phyloP scores from a whole-genome alignment of 164 flowering plant genomes.

The Euptelea pleiosperma region DNA sequence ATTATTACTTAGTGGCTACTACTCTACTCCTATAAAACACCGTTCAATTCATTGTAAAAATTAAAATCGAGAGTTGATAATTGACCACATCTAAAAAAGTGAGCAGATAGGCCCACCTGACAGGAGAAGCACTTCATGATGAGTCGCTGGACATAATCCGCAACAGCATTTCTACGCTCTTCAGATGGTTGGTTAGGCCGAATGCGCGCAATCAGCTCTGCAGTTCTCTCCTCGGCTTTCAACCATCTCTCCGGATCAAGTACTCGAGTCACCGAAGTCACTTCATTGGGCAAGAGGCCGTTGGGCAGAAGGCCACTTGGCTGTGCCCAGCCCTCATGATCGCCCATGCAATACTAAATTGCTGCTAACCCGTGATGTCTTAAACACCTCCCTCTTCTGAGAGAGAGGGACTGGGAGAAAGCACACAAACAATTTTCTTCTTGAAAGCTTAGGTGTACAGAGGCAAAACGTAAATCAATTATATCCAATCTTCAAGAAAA shows the following conservation, averaged over 20 bases:
- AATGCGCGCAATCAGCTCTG: conserved; percentile 82
- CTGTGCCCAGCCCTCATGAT: conserved; percentile 73
- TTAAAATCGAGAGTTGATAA: no score
- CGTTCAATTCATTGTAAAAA: no score
- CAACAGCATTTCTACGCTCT: conserved; percentile 81
- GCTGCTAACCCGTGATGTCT: conserved; percentile 17
- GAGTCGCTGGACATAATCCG: conserved; percentile 85
- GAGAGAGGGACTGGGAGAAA: background rate
- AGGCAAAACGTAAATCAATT: conserved; percentile 3
- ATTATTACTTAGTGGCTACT: no score
- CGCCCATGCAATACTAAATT: conserved; percentile 91
- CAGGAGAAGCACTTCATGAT: conserved; percentile 84
- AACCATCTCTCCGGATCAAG: conserved; percentile 77
- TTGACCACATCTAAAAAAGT: background rate
- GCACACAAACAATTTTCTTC: background rate
- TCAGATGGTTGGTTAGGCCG: conserved; percentile 89
- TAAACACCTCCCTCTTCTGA: conserved; percentile 4
- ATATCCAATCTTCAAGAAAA: background rate
- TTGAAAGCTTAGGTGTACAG: background rate
- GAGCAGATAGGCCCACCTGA: conserved; percentile 42
- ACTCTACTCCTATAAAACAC: no score
- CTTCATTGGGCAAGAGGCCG: conserved; percentile 72
- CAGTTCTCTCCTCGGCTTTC: conserved; percentile 85
- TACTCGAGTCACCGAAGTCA: conserved; percentile 41
- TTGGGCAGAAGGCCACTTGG: conserved; percentile 81